Evolutionary conservation across 2,329 filamentous ascomycete genomes (phyloP), one percentile per base, ranked within the genome.

Genomic region (Fusarium duplospermum): DNA sequence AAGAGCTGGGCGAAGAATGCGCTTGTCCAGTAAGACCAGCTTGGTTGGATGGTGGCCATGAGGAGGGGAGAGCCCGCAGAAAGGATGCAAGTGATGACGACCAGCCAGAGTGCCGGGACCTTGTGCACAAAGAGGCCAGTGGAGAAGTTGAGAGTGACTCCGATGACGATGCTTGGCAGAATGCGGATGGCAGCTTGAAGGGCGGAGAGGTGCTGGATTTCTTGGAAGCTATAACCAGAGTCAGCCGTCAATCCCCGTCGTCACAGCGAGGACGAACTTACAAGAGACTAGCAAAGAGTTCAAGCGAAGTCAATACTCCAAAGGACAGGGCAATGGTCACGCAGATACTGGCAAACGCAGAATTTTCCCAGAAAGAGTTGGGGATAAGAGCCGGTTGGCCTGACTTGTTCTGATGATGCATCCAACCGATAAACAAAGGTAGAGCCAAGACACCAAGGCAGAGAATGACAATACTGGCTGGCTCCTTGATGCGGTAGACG

Each of bases 311-410:
- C 7, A 86, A 68, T 0, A 86, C 85, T 0, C 84, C 86, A 66
- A 81, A 86, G 0, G 86, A 83, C 5, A 89, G 69, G 6, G 86
- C 77, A 1, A 89, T 82, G 6, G 84, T 87, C 4, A 86, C 73
- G 74, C 90, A 92, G 22, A 90, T 86, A 29, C 82, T 84, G 0
- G 88, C 86, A 74, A 92, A 92, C 4, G 87, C 80, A 0, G 80
- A 78, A 52, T 89, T 91, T n/a, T 81, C 84, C 90, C 90, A 92
- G 0, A 92, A 80, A 0, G 85, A 86, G 77, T 92, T 92, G 0
- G 90, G 90, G 24, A 92, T 91, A 9, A 92, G 78, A 1, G 89
- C 89, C 14, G 89, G 86, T 4, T 82, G 83, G 11, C 83, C 82
- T 0, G 79, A 75, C 13, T 80, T 81, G 57, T 87, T 86, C 58